phyloP scores from a whole-genome alignment of 192 early-diverging fungal species.

The Coemansia sp. region DNA sequence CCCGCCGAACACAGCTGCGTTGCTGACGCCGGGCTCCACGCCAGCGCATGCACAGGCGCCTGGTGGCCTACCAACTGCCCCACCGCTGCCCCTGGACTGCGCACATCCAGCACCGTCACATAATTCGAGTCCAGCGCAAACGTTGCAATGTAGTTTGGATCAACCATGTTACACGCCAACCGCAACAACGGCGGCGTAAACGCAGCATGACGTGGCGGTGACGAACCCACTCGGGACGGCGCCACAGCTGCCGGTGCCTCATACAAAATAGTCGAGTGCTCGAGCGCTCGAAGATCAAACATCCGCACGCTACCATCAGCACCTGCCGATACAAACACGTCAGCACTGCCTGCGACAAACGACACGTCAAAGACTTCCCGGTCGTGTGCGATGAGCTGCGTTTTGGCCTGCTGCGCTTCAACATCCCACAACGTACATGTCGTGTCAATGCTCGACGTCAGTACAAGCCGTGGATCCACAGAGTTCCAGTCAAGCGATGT shows the following conservation, averaged over 20 bases:
- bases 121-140: slow-evolving; percentile 80
- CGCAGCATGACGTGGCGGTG: slow-evolving; percentile 16
- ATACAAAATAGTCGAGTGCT: slow-evolving; percentile 98
- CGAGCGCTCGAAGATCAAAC: slow-evolving; percentile 95
- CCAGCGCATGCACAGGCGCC: slow-evolving; percentile 75
- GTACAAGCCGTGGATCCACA: slow-evolving; percentile 76
- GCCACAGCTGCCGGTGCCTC: slow-evolving; percentile 68
- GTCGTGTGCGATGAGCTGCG: slow-evolving; percentile 99
- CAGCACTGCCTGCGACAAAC: slow-evolving; percentile 76
- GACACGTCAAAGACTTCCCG: slow-evolving; percentile 98
- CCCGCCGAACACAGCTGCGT: slow-evolving; percentile 84
- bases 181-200: slow-evolving; percentile 71
- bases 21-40: slow-evolving; percentile 83
- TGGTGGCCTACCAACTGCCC: slow-evolving; percentile 79
- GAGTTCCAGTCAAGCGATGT: slow-evolving; percentile 99
- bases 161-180: slow-evolving; percentile 85
- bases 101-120: slow-evolving; percentile 89
- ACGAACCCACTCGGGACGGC: slow-evolving; percentile 10
- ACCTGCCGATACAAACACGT: slow-evolving; percentile 97
- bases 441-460: slow-evolving; percentile 95
- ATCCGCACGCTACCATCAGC: slow-evolving; percentile 95
- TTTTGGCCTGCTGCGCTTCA: slow-evolving; percentile 93
- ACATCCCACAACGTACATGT: slow-evolving; percentile 99
- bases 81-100: slow-evolving; percentile 85
- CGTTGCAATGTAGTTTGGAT: slow-evolving; percentile 88